These are phyloP conservation scores for Scutellaria minor DNA, from an alignment of 257 asterid genomes.

Conservation along the genomic window DNA sequence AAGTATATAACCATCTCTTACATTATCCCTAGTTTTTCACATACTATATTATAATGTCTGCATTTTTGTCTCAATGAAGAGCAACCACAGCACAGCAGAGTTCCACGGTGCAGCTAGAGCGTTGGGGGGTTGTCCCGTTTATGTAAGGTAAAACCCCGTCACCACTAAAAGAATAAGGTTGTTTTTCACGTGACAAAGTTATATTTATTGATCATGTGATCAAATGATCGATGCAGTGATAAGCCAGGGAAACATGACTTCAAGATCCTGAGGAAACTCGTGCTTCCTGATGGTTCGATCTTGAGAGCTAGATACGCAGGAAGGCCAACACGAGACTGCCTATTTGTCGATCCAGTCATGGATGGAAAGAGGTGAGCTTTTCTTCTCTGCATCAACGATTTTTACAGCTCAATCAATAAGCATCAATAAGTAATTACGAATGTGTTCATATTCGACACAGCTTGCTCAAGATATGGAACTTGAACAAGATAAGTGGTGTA, in stretches of 20 bases:
- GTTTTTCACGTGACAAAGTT: no score
- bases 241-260: slow-evolving; percentile 65
- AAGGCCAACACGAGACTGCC: slow-evolving; percentile 65
- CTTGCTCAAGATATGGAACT: slow-evolving; percentile 78
- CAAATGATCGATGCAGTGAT: slow-evolving; percentile 32
- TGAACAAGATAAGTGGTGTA: slow-evolving; percentile 62
- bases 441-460: slow-evolving; percentile 12
- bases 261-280: slow-evolving; percentile 60
- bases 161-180: background rate
- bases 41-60: background rate
- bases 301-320: slow-evolving; percentile 67
- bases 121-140: slow-evolving; percentile 64
- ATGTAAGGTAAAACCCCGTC: slow-evolving; percentile 52
- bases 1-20: background rate
- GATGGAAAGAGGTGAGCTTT: slow-evolving; percentile 49
- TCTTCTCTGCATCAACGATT: background rate
- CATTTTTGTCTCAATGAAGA: slow-evolving; percentile 34
- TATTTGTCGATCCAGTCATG: slow-evolving; percentile 64
- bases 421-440: no score
- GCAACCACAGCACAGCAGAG: slow-evolving; percentile 57
- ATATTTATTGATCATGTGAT: background rate
- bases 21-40: background rate
- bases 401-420: no score
- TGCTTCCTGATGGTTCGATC: slow-evolving; percentile 70
- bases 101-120: slow-evolving; percentile 74